Conservation (phyloP, 2,329 filamentous ascomycete genomes). For the Neospermospora avenae region DNA sequence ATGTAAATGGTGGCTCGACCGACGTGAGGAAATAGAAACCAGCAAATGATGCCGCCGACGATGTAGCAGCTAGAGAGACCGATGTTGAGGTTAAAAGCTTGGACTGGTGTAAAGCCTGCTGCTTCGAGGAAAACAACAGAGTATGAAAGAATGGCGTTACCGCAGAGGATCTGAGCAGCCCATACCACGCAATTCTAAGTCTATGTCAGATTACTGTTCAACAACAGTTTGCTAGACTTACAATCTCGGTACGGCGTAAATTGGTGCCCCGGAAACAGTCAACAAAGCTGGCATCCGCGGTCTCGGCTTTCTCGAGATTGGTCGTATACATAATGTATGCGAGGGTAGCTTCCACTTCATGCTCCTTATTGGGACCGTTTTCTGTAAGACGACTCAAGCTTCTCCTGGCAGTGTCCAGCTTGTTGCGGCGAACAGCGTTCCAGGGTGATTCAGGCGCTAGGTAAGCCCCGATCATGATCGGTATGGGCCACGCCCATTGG, state of each 20-base stretch:
- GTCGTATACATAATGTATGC: slow-evolving; percentile 46
- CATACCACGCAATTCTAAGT: slow-evolving; percentile 57
- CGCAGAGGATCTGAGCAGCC: slow-evolving; percentile 57
- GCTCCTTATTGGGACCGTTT: slow-evolving; percentile 27
- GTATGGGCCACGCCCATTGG: slow-evolving; percentile 52
- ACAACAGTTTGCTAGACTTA: too few species aligned
- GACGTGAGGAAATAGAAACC: slow-evolving; percentile 45
- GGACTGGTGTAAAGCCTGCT: slow-evolving; percentile 46
- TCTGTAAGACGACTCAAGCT: slow-evolving; percentile 10
- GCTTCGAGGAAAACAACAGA: slow-evolving; percentile 58
- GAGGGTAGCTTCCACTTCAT: slow-evolving; percentile 11
- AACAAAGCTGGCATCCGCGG: slow-evolving; percentile 41
- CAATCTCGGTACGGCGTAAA: slow-evolving; percentile 49
- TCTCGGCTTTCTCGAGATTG: slow-evolving; percentile 48
- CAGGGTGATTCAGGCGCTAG: slow-evolving; percentile 48
- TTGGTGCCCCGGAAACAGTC: slow-evolving; percentile 48
- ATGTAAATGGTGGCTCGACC: slow-evolving; percentile 50
- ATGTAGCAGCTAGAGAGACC: slow-evolving; percentile 44
- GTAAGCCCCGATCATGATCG: slow-evolving; percentile 44
- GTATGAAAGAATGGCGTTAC: slow-evolving; percentile 58
- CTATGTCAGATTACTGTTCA: too few species aligned
- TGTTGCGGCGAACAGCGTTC: slow-evolving; percentile 34
- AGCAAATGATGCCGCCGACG: slow-evolving; percentile 48
- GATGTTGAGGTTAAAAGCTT: slow-evolving; percentile 50
- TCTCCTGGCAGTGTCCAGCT: slow-evolving; percentile 27